phyloP scores from a whole-genome alignment of 2,329 filamentous ascomycete genomes.

The Beauveria australis region DNA sequence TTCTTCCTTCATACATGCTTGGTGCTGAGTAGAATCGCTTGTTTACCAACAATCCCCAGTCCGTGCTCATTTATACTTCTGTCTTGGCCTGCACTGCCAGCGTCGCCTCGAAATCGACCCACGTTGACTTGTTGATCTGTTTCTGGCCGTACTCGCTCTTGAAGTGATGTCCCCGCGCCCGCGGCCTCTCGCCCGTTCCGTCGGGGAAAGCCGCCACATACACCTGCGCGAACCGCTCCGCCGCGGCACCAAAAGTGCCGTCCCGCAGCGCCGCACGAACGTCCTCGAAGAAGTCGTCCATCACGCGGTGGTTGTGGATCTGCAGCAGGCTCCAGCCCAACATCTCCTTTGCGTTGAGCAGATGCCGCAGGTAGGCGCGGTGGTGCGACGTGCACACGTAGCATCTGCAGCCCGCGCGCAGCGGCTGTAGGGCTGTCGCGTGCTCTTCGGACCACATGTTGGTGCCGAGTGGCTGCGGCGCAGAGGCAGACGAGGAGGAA shows the following conservation, averaged over 20 bases:
- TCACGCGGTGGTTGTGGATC: constrained; percentile 74
- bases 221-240: constrained; percentile 31
- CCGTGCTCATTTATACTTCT: not conserved
- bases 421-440: constrained; percentile 52
- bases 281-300: constrained; percentile 64
- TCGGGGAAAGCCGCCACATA: constrained; percentile 68
- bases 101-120: constrained; percentile 36
- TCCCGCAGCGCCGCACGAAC: constrained; percentile 56
- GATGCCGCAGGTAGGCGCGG: constrained; percentile 77
- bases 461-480: constrained; percentile 51
- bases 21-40: no score
- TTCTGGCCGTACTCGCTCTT: constrained; percentile 59
- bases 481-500: not conserved
- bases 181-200: constrained; percentile 69
- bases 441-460: constrained; percentile 68
- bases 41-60: no score
- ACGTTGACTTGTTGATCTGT: constrained; percentile 61
- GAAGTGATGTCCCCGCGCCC: constrained; percentile 75
- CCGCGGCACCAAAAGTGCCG: constrained; percentile 52
- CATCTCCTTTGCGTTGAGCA: constrained; percentile 91
- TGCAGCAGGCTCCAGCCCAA: constrained; percentile 89
- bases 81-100: not conserved
- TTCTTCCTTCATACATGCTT: no score
- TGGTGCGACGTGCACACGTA: constrained; percentile 81
- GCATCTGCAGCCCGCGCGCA: constrained; percentile 61